Base-by-base conservation (phyloP, 306 rosid species). In the Benincasa hispida region DNA sequence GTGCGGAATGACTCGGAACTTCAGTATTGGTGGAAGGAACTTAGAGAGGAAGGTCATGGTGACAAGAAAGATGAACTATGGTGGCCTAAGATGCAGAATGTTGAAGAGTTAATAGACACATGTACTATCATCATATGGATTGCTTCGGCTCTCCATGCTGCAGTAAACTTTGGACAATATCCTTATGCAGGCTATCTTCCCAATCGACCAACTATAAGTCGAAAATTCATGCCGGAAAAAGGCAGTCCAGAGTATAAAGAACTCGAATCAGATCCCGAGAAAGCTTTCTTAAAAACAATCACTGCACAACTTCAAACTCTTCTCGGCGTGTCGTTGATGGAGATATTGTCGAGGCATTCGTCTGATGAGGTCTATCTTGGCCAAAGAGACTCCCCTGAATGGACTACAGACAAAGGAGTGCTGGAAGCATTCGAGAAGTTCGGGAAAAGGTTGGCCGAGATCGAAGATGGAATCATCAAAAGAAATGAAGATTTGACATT, bases 181-280 rank as follows among this genome's bases (percentile, higher is more conserved):
- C 91, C 93, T 5, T 89, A 87, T 68, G 93, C 93, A 42, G 97
- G 94, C 1, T 88, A 82, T 42, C 87, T 88, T 45, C 82, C 91
- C 18, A 87, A 88, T 79, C 87, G 97, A 7, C 92, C 92, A 19
- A 89, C 97, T 1, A 30, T 84, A 0, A 91, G 91, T 47, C 72
- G 91, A 12, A 17, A 62, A 34, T 80, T 82, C 77, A 91, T 91
- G 91, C 94, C 94, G 0, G 84, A 82, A 50, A 53, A 82, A 72
- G 89, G 89, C n/a, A 84, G 86, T 0, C 47, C 82, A 0, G 92
- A 91, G 75, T 89, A 87, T 39, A 80, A 77, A 1, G 97, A 89
- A 65, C 86, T 91, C 3, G 21, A 68, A 10, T 78, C 81, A 42
- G 47, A 81, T 55, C 90, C 86, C 1, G 75, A 68, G 0, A 68